Evolutionary conservation across 768 basidiomycete genomes (phyloP), one percentile per base, ranked within the genome.

Genomic region (Termitomyces sp.): DNA sequence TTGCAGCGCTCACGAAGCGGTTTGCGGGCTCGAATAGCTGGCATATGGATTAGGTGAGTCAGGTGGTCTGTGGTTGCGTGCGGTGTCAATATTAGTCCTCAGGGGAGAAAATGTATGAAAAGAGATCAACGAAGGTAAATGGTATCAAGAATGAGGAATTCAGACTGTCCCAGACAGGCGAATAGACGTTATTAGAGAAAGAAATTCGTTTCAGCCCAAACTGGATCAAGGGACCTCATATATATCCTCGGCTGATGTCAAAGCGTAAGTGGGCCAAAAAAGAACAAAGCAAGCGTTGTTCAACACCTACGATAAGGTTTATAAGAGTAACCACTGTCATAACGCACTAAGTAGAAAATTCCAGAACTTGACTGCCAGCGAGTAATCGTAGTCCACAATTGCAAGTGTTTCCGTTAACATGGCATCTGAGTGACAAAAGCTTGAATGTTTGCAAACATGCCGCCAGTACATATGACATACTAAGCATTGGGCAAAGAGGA

Each of bases 1-100:
- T 65, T 64, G 57, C 64, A 62, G 45, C 66, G 67, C 41, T 67
- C 64, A n/a, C 64, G 64, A 47, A 68, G 63, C 8, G 67, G 60
- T 50, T 64, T 56, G 47, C 57, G 60, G 30, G 23, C 23, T 30
- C 42, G 41, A 37, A 60, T 52, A 9, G 56, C 60, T 39, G 66
- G 65, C 66, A 66, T 67, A 23, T 19, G 25, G 17, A 50, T 27
- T 27, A 12, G 16, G 37, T 49, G 21, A 14, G 39, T 39, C 17
- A n/a, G 6, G 17, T 8, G 39, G 39, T 39, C 1, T 39, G 14
- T 17, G 17, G 17, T 39, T 4, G 19, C 21, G 19, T 14, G 12
- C 41, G 12, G 42, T 42, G 11, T 23, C 1, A 49, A 10, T 21
- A 25, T 23, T 35, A 9, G 16, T 34, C 16, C 19, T n/a, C 3